Percentiles rank a stretch among this genome's conserved stretches.
These are phyloP conservation scores for Lactarius hengduanensis DNA, from an alignment of 768 basidiomycete species.

Conservation along the genomic window DNA sequence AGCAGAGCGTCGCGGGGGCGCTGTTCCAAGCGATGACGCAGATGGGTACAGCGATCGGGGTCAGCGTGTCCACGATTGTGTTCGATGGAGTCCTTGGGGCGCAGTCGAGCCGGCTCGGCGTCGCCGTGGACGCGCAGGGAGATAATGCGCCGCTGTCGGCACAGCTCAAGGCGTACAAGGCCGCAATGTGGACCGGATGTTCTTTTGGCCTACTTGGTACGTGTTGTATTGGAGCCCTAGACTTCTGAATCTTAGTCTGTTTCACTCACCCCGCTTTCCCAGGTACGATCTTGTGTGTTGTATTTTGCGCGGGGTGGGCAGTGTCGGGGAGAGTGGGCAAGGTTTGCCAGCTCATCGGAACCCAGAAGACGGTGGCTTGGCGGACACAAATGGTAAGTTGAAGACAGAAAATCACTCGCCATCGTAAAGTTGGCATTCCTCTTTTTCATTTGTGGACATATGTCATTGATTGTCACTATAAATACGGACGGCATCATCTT, in stretches of 20 bases:
- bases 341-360: not conserved
- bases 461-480: not conserved
- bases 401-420: not conserved
- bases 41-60: conserved; percentile 69
- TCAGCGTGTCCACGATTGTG: conserved; percentile 71
- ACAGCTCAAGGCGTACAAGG: conserved; percentile 53
- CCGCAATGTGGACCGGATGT: conserved; percentile 64
- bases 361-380: not conserved
- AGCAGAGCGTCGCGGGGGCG: conserved; percentile 75
- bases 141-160: conserved; percentile 38
- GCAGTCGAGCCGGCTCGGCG: conserved; percentile 36
- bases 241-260: not conserved
- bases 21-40: conserved; percentile 79
- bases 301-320: conserved; percentile 41
- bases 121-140: conserved; percentile 33
- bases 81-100: conserved; percentile 52
- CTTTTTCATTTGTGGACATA: not conserved
- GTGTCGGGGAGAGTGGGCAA: conserved; percentile 38
- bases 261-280: conserved; percentile 5
- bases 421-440: not conserved
- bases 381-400: not conserved
- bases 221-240: conserved; percentile 24
- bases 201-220: conserved; percentile 61
- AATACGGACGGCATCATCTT: not conserved
- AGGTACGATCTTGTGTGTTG: conserved; percentile 19